These are phyloP conservation scores for Isatis lusitanica DNA, from an alignment of 441 rosid species.

Conservation along the genomic window DNA sequence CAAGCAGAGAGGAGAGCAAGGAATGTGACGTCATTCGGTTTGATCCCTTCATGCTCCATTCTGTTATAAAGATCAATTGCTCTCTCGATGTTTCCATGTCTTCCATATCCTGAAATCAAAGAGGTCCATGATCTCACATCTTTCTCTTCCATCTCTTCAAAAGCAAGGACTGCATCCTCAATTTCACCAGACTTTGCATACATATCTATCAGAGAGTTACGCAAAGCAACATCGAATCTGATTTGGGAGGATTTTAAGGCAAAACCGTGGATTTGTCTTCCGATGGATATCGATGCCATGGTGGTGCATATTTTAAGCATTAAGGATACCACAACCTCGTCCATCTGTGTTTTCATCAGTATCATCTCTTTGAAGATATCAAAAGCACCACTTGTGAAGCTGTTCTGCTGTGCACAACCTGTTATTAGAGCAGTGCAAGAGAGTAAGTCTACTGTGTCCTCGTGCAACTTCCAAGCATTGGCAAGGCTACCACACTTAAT, in stretches of 20 bases:
- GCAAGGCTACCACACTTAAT: conserved; percentile 55
- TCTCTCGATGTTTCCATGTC: conserved; percentile 63
- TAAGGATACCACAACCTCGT: conserved; percentile 52
- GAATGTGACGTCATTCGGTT: conserved; percentile 72
- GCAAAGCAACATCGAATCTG: conserved; percentile 51
- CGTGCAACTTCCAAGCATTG: conserved; percentile 48
- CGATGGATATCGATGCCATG: conserved; percentile 45
- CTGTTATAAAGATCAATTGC: conserved; percentile 57
- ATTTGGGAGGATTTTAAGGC: conserved; percentile 48
- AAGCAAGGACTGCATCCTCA: conserved; percentile 58
- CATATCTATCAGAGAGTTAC: conserved; percentile 77
- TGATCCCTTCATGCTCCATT: conserved; percentile 67
- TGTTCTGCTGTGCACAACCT: conserved; percentile 47
- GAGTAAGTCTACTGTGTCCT: conserved; percentile 49
- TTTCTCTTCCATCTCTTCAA: conserved; percentile 59
- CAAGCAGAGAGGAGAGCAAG: conserved; percentile 74
- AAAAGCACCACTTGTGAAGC: conserved; percentile 41
- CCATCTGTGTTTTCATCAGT: conserved; percentile 45
- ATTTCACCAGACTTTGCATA: conserved; percentile 80
- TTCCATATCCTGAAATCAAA: conserved; percentile 69
- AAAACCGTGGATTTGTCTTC: conserved; percentile 67
- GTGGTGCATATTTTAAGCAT: conserved; percentile 64
- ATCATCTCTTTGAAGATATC: conserved; percentile 57
- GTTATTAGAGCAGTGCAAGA: conserved; percentile 66
- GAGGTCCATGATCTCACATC: conserved; percentile 88